Base-by-base conservation (phyloP, 2,329 filamentous ascomycete species). In the Aspergillus quadrilineatus region DNA sequence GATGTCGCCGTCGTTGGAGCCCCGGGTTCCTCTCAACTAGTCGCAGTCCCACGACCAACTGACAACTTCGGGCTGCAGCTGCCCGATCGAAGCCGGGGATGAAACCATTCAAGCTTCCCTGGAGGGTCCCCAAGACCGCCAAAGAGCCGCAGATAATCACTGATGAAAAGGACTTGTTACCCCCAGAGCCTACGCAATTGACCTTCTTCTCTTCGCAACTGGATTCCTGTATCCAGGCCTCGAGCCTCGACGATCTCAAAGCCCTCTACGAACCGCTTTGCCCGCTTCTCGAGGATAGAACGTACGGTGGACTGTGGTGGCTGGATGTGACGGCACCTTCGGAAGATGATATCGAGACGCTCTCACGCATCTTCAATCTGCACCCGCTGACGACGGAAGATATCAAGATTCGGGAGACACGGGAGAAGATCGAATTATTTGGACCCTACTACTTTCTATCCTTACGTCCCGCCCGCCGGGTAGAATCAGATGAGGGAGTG, bases 361-460 rank as follows among this genome's bases (percentile, higher is more conserved):
- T 97, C 59, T 94, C 90, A 79, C 91, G 91, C 68, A 90, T 92
- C 6, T 97, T 97, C 72, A 89, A 90, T n/a, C 88, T 97, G 48
- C 93, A 97, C 74, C 92, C 92, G 15, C 79, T 97, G 71, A 97
- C 93, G 0, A 89, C 92, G 29, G 93, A 97, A 74, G 93, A 97
- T 77, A 96, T 97, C 64, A 88, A 87, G 51, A 92, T 89, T 0
- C 90, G 96, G 69, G 93, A 97, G 73, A 87, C 90, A 3, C 90
- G 93, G 30, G 93, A 97, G 77, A 97, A 97, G 79, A 95, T 97
- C 57, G 93, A 97, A 73, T 82, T 97, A n/a, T 97, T 97, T 75
- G 88, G 89, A 6, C 89, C 90, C 8, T 97, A 97, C 77, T 97
- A 97, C 77, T 96, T 97, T 72, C 88, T 95, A 43, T 94, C 89